phyloP scores from a whole-genome alignment of 768 basidiomycete species.

The Boletus sp. region DNA sequence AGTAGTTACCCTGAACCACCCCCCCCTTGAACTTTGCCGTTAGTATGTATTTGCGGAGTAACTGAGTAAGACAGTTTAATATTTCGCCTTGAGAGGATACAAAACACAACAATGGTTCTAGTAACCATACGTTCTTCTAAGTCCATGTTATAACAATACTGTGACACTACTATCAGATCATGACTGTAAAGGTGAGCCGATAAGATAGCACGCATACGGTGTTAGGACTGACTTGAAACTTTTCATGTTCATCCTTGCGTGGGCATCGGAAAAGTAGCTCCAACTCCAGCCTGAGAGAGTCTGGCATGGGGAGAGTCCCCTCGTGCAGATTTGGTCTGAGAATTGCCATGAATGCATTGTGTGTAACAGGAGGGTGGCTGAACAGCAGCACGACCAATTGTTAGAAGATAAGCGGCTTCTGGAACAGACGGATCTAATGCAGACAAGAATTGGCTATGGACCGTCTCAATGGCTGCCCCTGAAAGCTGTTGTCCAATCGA shows the following conservation, averaged over 20 bases:
- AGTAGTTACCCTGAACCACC: too few species aligned
- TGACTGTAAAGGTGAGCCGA: too few species aligned
- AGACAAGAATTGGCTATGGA: too few species aligned
- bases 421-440: too few species aligned
- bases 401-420: too few species aligned
- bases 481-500: too few species aligned
- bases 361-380: neutral
- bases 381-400: neutral
- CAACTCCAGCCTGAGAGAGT: neutral
- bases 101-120: neutral
- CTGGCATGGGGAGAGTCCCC: neutral
- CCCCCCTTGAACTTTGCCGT: too few species aligned
- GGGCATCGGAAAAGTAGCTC: neutral
- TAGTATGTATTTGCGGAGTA: too few species aligned
- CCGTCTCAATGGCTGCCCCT: too few species aligned
- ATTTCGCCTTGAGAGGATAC: neutral
- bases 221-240: neutral
- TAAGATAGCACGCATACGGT: too few species aligned
- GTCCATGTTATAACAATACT: neutral
- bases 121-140: neutral
- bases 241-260: neutral
- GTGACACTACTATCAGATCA: neutral
- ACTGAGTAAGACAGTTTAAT: neutral
- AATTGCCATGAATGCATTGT: neutral
- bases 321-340: neutral